Conservation (phyloP, 2,329 filamentous ascomycete genomes). For the Falciphora oryzae region DNA sequence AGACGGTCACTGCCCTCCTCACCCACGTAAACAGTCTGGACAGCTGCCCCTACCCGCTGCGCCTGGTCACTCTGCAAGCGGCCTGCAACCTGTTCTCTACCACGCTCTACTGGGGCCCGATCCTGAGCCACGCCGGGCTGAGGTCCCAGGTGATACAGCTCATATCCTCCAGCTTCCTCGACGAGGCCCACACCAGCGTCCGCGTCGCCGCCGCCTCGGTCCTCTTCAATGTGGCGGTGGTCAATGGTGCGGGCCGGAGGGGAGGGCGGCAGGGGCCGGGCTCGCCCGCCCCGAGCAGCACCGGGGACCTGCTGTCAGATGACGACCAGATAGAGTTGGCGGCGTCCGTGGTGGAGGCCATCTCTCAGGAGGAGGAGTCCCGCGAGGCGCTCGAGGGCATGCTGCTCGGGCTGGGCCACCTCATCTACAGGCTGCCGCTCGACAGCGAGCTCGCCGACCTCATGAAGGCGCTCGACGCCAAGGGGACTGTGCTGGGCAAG, state of each 20-base stretch:
- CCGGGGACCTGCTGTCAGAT: slow-evolving; percentile 53
- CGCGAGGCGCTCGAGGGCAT: slow-evolving; percentile 71
- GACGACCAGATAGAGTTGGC: slow-evolving; percentile 74
- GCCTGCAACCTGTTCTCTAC: slow-evolving; percentile 80
- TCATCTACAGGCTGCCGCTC: slow-evolving; percentile 64
- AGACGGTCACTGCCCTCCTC: slow-evolving; percentile 58
- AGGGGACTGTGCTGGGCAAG: slow-evolving; percentile 55
- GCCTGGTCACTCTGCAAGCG: slow-evolving; percentile 77
- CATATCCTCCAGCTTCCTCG: slow-evolving; percentile 72
- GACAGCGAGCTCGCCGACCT: slow-evolving; percentile 76
- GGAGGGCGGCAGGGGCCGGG: slow-evolving; percentile 50
- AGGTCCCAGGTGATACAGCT: slow-evolving; percentile 59
- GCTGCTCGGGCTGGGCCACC: slow-evolving; percentile 67
- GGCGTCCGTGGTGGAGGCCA: slow-evolving; percentile 73
- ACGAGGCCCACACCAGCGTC: slow-evolving; percentile 66
- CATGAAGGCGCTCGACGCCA: slow-evolving; percentile 71
- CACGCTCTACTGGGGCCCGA: slow-evolving; percentile 60
- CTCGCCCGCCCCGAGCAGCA: not conserved
- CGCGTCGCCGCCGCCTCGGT: slow-evolving; percentile 78
- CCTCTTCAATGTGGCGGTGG: slow-evolving; percentile 72
- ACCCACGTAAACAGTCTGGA: slow-evolving; percentile 48
- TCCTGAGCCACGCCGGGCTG: slow-evolving; percentile 47
- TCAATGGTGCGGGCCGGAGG: slow-evolving; percentile 53
- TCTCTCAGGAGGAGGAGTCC: slow-evolving; percentile 52
- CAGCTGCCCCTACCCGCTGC: slow-evolving; percentile 70